Evolutionary conservation across 2,329 filamentous ascomycete species (phyloP).

Genomic region (Colletotrichum filicis): DNA sequence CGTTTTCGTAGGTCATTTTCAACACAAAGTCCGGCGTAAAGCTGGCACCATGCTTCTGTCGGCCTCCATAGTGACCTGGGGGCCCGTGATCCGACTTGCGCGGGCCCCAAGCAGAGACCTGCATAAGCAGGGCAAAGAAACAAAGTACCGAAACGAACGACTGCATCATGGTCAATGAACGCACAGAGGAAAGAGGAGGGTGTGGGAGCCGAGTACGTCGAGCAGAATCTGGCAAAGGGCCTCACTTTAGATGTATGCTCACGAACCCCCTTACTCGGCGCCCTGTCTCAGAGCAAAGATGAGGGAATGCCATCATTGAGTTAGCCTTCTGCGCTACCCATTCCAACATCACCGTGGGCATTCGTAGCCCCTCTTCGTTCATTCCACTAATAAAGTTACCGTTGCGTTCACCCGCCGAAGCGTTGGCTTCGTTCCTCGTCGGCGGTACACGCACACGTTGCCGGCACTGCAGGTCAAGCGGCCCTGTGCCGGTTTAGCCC

Average conservation of each 20-base stretch:
- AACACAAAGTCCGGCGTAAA: slow-evolving; percentile 24
- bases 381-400: slow-evolving; percentile 5
- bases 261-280: neutral
- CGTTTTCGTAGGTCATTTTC: slow-evolving; percentile 42
- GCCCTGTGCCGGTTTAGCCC: neutral
- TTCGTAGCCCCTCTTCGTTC: neutral
- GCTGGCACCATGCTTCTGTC: slow-evolving; percentile 12
- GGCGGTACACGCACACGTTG: neutral
- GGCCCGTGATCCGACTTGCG: slow-evolving; percentile 1
- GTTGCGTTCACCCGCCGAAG: neutral
- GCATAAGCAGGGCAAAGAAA: slow-evolving; percentile 15
- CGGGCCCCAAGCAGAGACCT: slow-evolving; percentile 21
- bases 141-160: slow-evolving; percentile 9
- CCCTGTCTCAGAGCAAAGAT: neutral
- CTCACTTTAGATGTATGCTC: neutral
- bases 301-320: neutral
- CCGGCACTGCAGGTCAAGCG: neutral
- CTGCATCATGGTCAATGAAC: slow-evolving; percentile 9
- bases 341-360: neutral
- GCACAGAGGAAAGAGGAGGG: neutral
- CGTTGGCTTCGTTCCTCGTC: neutral
- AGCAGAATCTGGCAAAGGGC: neutral
- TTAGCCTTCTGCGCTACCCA: neutral
- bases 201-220: neutral
- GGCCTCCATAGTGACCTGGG: slow-evolving; percentile 28